Conservation (phyloP, 2,329 filamentous ascomycete species). For the Trichoderma lentiforme region DNA sequence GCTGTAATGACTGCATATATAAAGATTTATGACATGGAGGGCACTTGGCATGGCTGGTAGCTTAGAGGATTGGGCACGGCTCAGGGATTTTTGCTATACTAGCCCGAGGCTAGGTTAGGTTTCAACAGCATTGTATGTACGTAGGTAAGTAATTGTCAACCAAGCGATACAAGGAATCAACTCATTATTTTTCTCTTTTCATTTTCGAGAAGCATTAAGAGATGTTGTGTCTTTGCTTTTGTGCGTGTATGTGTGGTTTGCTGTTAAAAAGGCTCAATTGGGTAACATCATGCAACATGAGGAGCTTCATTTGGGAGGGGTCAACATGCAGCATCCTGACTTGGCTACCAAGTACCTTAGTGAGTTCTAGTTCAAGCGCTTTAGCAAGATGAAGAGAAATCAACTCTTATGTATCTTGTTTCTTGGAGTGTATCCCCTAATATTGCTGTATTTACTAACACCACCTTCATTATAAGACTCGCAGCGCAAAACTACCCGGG, state of each 20-base stretch:
- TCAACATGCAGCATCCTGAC: neutral
- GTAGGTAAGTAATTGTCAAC: neutral
- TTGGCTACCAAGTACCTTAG: neutral
- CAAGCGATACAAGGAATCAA: neutral
- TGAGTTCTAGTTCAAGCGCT: neutral
- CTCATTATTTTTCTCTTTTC: neutral
- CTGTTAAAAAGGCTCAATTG: neutral
- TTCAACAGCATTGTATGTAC: neutral
- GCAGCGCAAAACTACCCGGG: neutral
- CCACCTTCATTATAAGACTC: neutral
- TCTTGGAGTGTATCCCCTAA: neutral
- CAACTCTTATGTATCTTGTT: neutral
- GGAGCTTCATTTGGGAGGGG: neutral
- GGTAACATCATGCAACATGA: neutral
- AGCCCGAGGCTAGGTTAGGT: neutral
- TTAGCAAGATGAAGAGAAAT: neutral
- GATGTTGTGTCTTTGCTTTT: neutral
- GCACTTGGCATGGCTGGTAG: neutral
- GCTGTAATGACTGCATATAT: slow-evolving; percentile 10
- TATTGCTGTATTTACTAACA: neutral
- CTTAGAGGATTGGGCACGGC: neutral
- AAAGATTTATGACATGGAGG: neutral
- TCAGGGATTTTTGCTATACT: neutral
- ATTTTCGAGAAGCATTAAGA: neutral
- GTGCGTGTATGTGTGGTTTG: neutral